These are phyloP conservation scores for Mycena olivaceomarginata DNA, from an alignment of 768 basidiomycete genomes.

Conservation along the genomic window DNA sequence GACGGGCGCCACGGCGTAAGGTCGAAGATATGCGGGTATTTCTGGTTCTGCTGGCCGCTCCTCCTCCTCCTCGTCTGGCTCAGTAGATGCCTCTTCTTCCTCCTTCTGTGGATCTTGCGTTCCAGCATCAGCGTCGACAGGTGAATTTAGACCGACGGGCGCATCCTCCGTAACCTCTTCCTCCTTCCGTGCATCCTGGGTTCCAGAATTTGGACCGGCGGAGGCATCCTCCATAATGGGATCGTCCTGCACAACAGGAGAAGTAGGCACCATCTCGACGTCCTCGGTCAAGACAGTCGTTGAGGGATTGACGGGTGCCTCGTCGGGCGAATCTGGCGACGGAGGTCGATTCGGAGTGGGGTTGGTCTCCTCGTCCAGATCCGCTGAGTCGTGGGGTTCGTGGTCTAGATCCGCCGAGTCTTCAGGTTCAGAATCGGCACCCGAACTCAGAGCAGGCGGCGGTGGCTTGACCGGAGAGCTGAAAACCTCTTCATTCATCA, in stretches of 20 bases:
- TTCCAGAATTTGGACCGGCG: conserved; percentile 21
- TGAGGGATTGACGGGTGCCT: not conserved
- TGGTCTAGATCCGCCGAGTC: not conserved
- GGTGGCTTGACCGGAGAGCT: conserved; percentile 25
- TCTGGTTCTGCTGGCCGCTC: conserved; percentile 42
- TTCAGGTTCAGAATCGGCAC: conserved; percentile 8
- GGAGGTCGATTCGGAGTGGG: not conserved
- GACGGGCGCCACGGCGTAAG: conserved; percentile 83
- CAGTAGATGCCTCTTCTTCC: conserved; percentile 50
- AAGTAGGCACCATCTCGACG: not conserved
- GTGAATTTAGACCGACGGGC: not conserved
- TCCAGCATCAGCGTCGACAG: conserved; percentile 28
- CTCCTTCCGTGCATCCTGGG: conserved; percentile 15
- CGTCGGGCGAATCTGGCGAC: not conserved
- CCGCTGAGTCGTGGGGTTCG: not conserved
- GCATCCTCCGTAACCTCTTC: not conserved
- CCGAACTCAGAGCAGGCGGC: not conserved
- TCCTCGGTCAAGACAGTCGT: not conserved
- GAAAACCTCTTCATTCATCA: conserved; percentile 17
- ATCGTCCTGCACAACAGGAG: conserved; percentile 15
- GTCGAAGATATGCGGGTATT: conserved; percentile 76
- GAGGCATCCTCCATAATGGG: not conserved
- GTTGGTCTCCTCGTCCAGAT: not conserved
- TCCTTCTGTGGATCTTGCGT: conserved; percentile 20
- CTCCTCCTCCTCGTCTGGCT: conserved; percentile 53